Evolutionary conservation across 2,329 filamentous ascomycete genomes (phyloP), one percentile per base, ranked within the genome.

Genomic region (Pseudomassariella vexata): DNA sequence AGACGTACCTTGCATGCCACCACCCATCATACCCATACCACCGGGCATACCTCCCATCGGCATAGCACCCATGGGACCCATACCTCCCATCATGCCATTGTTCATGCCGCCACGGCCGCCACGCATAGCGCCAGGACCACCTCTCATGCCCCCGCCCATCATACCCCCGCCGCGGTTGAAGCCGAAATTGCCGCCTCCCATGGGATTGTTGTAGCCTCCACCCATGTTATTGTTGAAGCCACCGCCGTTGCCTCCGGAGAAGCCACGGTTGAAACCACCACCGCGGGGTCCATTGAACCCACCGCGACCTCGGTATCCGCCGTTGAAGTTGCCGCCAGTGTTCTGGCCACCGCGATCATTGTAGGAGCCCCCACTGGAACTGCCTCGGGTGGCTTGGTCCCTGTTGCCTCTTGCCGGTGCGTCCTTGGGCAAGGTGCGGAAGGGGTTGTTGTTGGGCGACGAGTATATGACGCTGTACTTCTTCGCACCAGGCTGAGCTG

Each of bases 371-470:
- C 68, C 53, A 19, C 63, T 56, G 35, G 66, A 56, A 19, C 76
- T 69, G 32, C 77, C 77, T 38, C 76, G 67, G 25, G 68, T 64
- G 25, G 34, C 32, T 1, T 40, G 35, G 11, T 80, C 76, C 52
- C 86, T 81, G 22, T 71, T 80, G 36, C 67, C 69, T 18, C 85
- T 76, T 46, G 74, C 72, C 0, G 85, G 87, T 1, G 83, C 82
- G 54, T 95, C 89, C 63, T 95, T 95, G 12, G 88, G 89, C 5
- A 94, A 65, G 0, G 88, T 95, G 44, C 84, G 82, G 73, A 94
- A 96, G 0, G 89, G 88, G 55, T 96, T 96, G 44, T 74, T 70
- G 28, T 76, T 73, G 0, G 87, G 79, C 42, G 77, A 82, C 32
- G 84, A 83, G 64, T 88, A 95, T 37, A 76, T 76, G 28, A 85